Evolutionary conservation across 2,329 filamentous ascomycete species (phyloP), one percentile per base, ranked within the genome.

Genomic region (Calonectria honghensis): DNA sequence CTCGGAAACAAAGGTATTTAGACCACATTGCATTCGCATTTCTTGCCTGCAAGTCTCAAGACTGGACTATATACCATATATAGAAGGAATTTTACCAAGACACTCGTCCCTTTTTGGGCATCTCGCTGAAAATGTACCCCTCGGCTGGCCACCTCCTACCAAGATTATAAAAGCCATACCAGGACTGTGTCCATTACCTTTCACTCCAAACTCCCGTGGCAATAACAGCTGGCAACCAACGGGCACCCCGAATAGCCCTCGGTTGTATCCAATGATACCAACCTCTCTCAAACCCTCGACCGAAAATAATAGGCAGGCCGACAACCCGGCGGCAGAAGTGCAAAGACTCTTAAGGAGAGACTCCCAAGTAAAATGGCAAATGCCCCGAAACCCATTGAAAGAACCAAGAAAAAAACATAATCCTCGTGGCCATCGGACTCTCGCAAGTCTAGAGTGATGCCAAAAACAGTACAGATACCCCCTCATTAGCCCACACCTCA

Each of bases 11-110:
- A 41, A 35, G 10, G 3, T 35, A 29, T 65, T 31, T 52, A 27
- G 35, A 45, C 59, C 51, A 63, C 61, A 35, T 73, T 48, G 57
- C 69, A 32, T 65, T 61, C 29, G 51, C 59, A 64, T 73, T 37
- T 73, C 57, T 52, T 73, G 41, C 65, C 52, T 70, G 70, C 61
- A 70, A 70, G 66, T 50, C 35, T 73, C 64, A 35, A 50, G 41
- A 73, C 69, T 73, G 70, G n/a, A 48, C 45, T 48, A 48, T 73
- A 57, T 73, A 75, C 73, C 27, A n/a, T 70, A 48, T 75, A 63
- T 73, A 54, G 54, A 63, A 65, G 57, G 50, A 61, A 69, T 51
- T 63, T 65, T 48, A 52, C n/a, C 45, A 50, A 72, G 16, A 52
- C 61, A 27, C 41, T 37, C 59, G 24, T 24, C 52, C 72, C 67